Evolutionary conservation across 176 grass and related monocot genomes (phyloP).

Genomic region (Oryza nivara): DNA sequence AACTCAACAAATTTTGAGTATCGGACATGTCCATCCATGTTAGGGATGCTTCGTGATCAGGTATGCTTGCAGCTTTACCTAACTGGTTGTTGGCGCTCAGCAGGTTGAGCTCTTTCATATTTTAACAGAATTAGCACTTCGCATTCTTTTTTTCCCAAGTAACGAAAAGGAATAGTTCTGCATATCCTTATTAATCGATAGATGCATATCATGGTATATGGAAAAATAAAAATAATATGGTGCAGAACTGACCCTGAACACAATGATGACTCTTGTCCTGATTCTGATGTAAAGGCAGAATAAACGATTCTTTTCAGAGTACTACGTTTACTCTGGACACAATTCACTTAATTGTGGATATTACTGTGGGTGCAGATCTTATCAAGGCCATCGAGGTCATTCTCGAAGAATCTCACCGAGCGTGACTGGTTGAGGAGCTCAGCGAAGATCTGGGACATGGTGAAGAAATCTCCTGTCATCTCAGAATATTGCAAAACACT

Average conservation of each 20-base stretch:
- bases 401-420: constrained; percentile 76
- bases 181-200: neutral
- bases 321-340: neutral
- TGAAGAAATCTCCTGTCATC: constrained; percentile 77
- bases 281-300: neutral
- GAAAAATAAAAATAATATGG: neutral
- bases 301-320: neutral
- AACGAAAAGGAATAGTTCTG: neutral
- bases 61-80: constrained; percentile 46
- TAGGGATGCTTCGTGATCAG: constrained; percentile 78
- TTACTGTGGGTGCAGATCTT: constrained; percentile 55
- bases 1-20: constrained; percentile 52
- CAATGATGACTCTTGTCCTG: neutral
- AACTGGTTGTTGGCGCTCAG: neutral
- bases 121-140: neutral
- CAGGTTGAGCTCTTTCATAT: neutral
- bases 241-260: neutral
- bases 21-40: constrained; percentile 62
- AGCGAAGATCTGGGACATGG: constrained; percentile 86
- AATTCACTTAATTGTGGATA: neutral
- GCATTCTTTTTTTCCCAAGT: neutral
- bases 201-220: neutral
- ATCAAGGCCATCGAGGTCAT: constrained; percentile 59
- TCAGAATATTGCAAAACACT: constrained; percentile 79
- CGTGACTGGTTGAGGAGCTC: constrained; percentile 93